phyloP scores from a whole-genome alignment of 2,329 filamentous ascomycete genomes.

The Cordyceps javanica region DNA sequence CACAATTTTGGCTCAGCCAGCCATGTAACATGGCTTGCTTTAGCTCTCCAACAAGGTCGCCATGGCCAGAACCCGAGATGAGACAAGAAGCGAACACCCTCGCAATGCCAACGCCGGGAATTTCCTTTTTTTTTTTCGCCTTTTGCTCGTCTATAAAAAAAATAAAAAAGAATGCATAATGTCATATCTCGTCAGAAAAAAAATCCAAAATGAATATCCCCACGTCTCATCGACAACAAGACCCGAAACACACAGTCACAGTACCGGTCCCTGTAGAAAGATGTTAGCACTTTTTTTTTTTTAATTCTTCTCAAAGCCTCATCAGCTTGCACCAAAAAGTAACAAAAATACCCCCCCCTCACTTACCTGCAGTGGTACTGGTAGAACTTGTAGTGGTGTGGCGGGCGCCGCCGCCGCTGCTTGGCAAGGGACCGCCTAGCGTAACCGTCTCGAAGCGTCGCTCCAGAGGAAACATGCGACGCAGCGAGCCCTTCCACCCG shows the following conservation, averaged over 20 bases:
- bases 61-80: too few relatives aligned
- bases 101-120: too few relatives aligned
- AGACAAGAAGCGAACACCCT: too few relatives aligned
- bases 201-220: too few relatives aligned
- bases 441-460: constrained; percentile 10
- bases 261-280: not conserved
- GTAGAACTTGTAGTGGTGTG: not conserved
- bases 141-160: too few relatives aligned
- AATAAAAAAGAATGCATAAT: not conserved
- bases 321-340: too few relatives aligned
- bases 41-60: too few relatives aligned
- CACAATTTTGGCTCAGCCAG: too few relatives aligned
- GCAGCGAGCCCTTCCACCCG: constrained; percentile 1
- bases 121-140: too few relatives aligned
- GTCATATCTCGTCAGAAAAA: too few relatives aligned
- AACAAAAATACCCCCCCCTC: not conserved
- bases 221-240: constrained; percentile 3
- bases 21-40: too few relatives aligned
- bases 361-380: not conserved
- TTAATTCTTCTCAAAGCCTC: not conserved
- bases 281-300: not conserved
- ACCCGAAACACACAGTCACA: not conserved
- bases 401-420: not conserved
- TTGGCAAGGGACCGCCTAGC: not conserved
- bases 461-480: constrained; percentile 1